Evolutionary conservation across 2,329 filamentous ascomycete genomes (phyloP), one percentile per base, ranked within the genome.

Genomic region (Epichloe bromicola): DNA sequence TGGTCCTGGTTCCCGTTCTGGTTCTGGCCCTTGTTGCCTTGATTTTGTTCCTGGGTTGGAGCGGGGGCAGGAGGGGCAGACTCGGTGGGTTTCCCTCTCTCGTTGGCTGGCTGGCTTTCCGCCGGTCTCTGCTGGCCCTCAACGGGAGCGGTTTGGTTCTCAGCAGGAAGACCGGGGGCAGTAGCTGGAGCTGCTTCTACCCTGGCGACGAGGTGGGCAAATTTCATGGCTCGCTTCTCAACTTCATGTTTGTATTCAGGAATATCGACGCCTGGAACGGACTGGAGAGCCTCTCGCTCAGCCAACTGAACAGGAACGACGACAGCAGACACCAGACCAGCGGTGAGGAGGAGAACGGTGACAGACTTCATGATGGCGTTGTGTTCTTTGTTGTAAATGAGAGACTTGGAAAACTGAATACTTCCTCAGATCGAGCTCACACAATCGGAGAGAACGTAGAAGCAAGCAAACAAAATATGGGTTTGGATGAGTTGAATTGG

Each of bases 261-360:
- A 15, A 49, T 26, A 17, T 47, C 48, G 15, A 51, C 39, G 11
- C 42, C 42, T 12, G 50, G 42, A 23, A 50, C 41, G 23, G 51
- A 11, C 42, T 52, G 49, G 34, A 55, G 50, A 34, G 33, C 41
- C 26, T 37, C 40, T 33, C 49, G 54, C 52, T 54, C 54, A 54
- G 54, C 54, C 52, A 55, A 50, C 46, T 55, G 54, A 49, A 51
- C 55, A 40, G 61, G 61, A 17, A 62, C 58, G 42, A 55, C 58
- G 41, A 59, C 55, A 45, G 58, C 63, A 52, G 63, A 62, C 53
- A 57, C 62, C 59, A 65, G 58, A 56, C 62, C 61, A 53, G 58
- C 58, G 33, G 63, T 57, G 37, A 64, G 33, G 38, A 63, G 55
- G 46, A 65, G 52, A 26, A 65, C 38, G 40, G 60, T 55, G 52